Percentiles rank a stretch among this genome's conserved stretches.
Evolutionary conservation across 1,284 basidiomycete species (phyloP).

Genomic region (Pulchroboletus neoregius): DNA sequence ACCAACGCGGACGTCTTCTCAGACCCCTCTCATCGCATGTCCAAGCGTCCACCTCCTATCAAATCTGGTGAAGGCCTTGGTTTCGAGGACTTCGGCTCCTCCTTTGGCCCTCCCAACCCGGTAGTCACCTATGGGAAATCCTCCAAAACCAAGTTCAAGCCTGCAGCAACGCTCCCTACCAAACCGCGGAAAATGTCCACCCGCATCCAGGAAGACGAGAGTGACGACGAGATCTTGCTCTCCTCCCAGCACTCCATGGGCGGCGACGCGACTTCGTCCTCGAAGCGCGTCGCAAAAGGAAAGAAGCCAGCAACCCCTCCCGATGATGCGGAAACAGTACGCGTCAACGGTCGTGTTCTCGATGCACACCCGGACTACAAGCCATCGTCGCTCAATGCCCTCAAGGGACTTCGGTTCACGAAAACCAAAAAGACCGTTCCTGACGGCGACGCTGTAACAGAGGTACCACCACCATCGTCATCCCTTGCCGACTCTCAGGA

Average conservation of each 20-base stretch:
- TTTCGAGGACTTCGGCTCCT: constrained; percentile 26
- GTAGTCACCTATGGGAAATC: constrained; percentile 1
- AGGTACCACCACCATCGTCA: constrained; percentile 20
- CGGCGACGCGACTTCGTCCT: constrained; percentile 9
- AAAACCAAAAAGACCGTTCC: constrained; percentile 27
- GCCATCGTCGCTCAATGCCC: constrained; percentile 6
- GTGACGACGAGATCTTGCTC: constrained; percentile 32
- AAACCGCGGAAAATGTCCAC: not conserved
- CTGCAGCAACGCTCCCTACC: not conserved
- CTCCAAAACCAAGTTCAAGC: constrained; percentile 16
- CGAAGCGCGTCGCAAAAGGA: constrained; percentile 14
- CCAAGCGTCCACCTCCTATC: constrained; percentile 23
- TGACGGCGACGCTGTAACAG: not conserved
- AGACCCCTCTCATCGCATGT: constrained; percentile 26
- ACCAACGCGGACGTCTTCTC: constrained; percentile 5
- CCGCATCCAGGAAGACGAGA: constrained; percentile 14
- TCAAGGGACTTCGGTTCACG: constrained; percentile 36
- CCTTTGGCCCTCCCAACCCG: constrained; percentile 16
- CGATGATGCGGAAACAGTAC: constrained; percentile 13
- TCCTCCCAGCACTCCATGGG: constrained; percentile 27
- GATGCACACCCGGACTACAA: constrained; percentile 25
- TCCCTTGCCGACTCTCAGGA: constrained; percentile 29
- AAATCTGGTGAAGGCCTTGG: constrained; percentile 30
- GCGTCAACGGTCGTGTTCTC: constrained; percentile 18
- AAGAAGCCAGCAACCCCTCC: not conserved